These are phyloP conservation scores for Leishmania mexicana DNA, from an alignment of 208 protist species.

Conservation along the genomic window DNA sequence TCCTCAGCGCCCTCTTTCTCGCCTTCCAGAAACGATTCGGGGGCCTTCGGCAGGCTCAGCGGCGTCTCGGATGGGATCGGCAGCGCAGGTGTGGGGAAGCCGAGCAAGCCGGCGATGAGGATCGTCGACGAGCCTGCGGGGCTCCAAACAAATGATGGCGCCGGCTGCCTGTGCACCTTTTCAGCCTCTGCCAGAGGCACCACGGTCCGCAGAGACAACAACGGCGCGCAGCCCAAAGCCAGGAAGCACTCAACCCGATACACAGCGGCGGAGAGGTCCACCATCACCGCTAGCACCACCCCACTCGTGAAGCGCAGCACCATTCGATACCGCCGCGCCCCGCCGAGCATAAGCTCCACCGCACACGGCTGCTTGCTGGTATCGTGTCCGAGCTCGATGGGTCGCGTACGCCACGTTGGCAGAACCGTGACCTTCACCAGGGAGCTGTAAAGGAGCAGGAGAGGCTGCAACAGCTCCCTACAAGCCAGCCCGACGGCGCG, in stretches of 20 bases:
- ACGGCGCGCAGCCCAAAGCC: conserved; percentile 47
- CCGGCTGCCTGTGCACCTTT: not conserved
- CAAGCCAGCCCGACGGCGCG: conserved; percentile 43
- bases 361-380: conserved; percentile 49
- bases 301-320: conserved; percentile 58
- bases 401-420: conserved; percentile 57
- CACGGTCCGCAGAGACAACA: conserved; percentile 47
- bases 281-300: conserved; percentile 68
- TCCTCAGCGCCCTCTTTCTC: conserved; percentile 3
- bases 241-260: conserved; percentile 74
- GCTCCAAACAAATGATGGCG: not conserved
- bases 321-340: conserved; percentile 65
- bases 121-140: conserved; percentile 15
- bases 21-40: conserved; percentile 11
- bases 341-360: conserved; percentile 42
- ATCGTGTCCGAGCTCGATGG: conserved; percentile 59
- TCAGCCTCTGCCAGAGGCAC: conserved; percentile 18
- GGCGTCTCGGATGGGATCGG: conserved; percentile 7
- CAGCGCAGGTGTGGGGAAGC: conserved; percentile 7
- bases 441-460: conserved; percentile 55
- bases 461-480: conserved; percentile 48
- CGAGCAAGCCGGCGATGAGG: conserved; percentile 53
- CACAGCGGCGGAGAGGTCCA: conserved; percentile 50
- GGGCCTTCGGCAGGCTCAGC: conserved; percentile 2
- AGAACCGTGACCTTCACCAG: conserved; percentile 52